These are phyloP conservation scores for Amoebophrya sp. DNA, from an alignment of 169 alveolate species.

Conservation along the genomic window DNA sequence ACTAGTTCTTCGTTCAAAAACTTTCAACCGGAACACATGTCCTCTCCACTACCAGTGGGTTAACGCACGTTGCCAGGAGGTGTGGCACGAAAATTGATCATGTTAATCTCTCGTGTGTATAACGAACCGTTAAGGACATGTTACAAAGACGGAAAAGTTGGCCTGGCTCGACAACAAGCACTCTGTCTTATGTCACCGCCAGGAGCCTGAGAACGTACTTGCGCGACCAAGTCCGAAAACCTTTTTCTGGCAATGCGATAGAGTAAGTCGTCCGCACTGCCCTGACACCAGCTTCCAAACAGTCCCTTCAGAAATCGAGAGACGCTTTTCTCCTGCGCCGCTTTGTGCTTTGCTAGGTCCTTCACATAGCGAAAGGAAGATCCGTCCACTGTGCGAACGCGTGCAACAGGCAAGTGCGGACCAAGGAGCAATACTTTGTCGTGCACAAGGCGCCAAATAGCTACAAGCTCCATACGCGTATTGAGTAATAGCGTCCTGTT, in stretches of 20 bases:
- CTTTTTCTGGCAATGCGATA: not conserved
- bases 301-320: not conserved
- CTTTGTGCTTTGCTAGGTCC: not conserved
- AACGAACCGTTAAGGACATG: too few relatives aligned
- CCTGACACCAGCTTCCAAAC: not conserved
- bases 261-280: slow-evolving; percentile 3
- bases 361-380: not conserved
- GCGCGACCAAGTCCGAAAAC: not conserved
- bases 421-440: not conserved
- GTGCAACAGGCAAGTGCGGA: not conserved
- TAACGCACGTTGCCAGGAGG: not conserved
- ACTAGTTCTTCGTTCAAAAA: too few relatives aligned
- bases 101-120: not conserved
- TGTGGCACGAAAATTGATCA: not conserved
- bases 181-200: not conserved
- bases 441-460: not conserved
- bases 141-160: too few relatives aligned
- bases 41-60: not conserved
- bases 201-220: not conserved
- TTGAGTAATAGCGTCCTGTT: not conserved
- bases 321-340: not conserved
- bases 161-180: not conserved
- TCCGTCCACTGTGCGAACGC: not conserved
- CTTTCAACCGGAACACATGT: not conserved
- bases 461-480: not conserved